A percentile compares a stretch with the other conserved stretches of the same genome.
These are phyloP conservation scores for Boletus semigastroideus DNA, from an alignment of 1,284 basidiomycete species.

Conservation along the genomic window DNA sequence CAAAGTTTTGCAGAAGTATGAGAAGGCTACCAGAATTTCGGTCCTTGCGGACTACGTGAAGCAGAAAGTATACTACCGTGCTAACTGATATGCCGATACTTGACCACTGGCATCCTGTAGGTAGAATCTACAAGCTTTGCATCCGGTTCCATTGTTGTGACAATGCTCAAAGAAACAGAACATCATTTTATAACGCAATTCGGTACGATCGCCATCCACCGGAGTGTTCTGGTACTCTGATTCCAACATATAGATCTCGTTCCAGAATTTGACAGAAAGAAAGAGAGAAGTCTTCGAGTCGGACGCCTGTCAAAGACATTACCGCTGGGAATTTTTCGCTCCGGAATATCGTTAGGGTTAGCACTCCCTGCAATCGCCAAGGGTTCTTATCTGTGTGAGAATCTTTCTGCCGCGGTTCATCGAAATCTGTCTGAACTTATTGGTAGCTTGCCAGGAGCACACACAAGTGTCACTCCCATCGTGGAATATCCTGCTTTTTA, in stretches of 20 bases:
- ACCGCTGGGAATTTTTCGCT: constrained; percentile 74
- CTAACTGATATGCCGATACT: neutral
- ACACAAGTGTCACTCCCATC: constrained; percentile 63
- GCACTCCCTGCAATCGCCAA: constrained; percentile 73
- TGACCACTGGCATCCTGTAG: constrained; percentile 32
- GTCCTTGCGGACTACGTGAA: constrained; percentile 71
- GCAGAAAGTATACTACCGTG: constrained; percentile 54
- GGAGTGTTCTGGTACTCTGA: neutral
- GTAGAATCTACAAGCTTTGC: constrained; percentile 66
- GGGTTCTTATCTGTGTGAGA: constrained; percentile 70
- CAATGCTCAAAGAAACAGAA: constrained; percentile 75
- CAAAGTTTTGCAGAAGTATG: constrained; percentile 92
- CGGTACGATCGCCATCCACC: constrained; percentile 45
- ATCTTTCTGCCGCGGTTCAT: neutral
- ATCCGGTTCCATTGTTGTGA: constrained; percentile 59
- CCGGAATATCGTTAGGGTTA: constrained; percentile 77
- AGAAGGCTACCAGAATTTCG: constrained; percentile 76
- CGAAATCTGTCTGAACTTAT: neutral
- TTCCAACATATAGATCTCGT: neutral
- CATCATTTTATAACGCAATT: constrained; percentile 72
- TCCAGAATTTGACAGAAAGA: constrained; percentile 80
- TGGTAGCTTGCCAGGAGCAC: constrained; percentile 56
- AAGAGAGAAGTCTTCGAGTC: constrained; percentile 70
- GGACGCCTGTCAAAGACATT: constrained; percentile 60
- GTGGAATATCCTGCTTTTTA: constrained; percentile 74